Evolutionary conservation across 306 rosid species (phyloP).

Genomic region (Cucumis sativus): Cucumber_9930_V3 NC_026656.2:19775001-19775500

Average conservation of each 20-base stretch:
- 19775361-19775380: slow-evolving; percentile 60
- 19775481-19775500: slow-evolving; percentile 42
- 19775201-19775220: slow-evolving; percentile 53
- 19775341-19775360: slow-evolving; percentile 72
- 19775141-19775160: slow-evolving; percentile 65
- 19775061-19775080: slow-evolving; percentile 90
- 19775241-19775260: slow-evolving; percentile 71
- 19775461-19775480: slow-evolving; percentile 57
- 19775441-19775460: slow-evolving; percentile 46
- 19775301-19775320: slow-evolving; percentile 90
- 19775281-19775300: slow-evolving; percentile 98
- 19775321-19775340: slow-evolving; percentile 87
- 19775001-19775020: slow-evolving; percentile 41
- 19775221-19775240: slow-evolving; percentile 69
- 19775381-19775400: slow-evolving; percentile 41
- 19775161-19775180: slow-evolving; percentile 66
- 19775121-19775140: slow-evolving; percentile 88
- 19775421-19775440: slow-evolving; percentile 48
- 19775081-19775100: slow-evolving; percentile 83
- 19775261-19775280: slow-evolving; percentile 86
- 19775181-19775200: slow-evolving; percentile 70
- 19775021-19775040: slow-evolving; percentile 32
- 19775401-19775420: slow-evolving; percentile 37
- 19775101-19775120: slow-evolving; percentile 97
- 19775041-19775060: slow-evolving; percentile 90